Evolutionary conservation across 1,139 yeast genomes (phyloP).

Genomic region (Saccharomycopsis hybrid): DNA sequence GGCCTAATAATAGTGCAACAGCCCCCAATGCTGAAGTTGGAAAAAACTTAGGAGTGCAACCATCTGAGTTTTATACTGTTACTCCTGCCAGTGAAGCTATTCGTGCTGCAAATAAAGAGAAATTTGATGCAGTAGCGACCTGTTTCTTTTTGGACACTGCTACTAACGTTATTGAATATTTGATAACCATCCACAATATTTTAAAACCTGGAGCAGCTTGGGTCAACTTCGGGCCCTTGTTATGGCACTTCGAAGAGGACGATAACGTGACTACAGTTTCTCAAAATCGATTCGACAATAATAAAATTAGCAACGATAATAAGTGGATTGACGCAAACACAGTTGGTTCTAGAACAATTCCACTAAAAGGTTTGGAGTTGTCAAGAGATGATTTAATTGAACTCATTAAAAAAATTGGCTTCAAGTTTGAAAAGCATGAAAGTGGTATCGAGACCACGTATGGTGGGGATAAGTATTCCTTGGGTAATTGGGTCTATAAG

Average conservation of each 20-base stretch:
- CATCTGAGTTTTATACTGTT: slow-evolving; percentile 32
- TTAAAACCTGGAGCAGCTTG: slow-evolving; percentile 53
- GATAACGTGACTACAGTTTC: slow-evolving; percentile 26
- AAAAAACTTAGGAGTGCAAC: slow-evolving; percentile 25
- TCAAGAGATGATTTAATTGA: slow-evolving; percentile 51
- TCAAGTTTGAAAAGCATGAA: slow-evolving; percentile 42
- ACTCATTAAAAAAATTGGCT: slow-evolving; percentile 47
- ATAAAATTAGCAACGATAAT: too few species aligned
- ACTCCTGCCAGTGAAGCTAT: slow-evolving; percentile 35
- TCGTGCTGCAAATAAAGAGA: slow-evolving; percentile 33
- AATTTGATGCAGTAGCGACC: slow-evolving; percentile 56
- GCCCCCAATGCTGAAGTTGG: too few species aligned
- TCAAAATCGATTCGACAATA: too few species aligned
- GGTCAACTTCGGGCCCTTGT: slow-evolving; percentile 80
- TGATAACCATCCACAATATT: slow-evolving; percentile 50
- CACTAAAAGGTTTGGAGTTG: slow-evolving; percentile 56
- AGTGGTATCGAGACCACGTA: slow-evolving; percentile 45
- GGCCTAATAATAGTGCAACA: slow-evolving; percentile 35
- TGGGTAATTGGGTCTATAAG: slow-evolving; percentile 54
- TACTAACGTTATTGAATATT: slow-evolving; percentile 61
- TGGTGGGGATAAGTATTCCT: slow-evolving; percentile 45
- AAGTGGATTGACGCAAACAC: slow-evolving; percentile 23
- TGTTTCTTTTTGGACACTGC: slow-evolving; percentile 81
- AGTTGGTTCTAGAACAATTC: slow-evolving; percentile 31
- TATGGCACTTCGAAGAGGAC: slow-evolving; percentile 75